Evolutionary conservation across 805 yeast species (phyloP), one percentile per base, ranked within the genome.

Genomic region (Pachysolen tannophilus): DNA sequence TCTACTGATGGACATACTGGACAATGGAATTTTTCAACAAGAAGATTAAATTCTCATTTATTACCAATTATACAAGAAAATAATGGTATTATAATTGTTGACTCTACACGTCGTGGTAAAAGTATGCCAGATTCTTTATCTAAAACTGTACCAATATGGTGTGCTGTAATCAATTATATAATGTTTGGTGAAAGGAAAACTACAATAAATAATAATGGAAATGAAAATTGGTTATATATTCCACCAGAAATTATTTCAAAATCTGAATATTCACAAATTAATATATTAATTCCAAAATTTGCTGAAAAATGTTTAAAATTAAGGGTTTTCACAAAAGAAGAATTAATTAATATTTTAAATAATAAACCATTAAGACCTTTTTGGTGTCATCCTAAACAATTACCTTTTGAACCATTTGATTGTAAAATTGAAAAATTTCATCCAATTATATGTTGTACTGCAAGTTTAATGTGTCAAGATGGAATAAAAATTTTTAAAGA

Each of bases 81-180:
- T 24, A 49, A 58, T 8, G 87, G 87, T 0, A 43, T 73, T 0
- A 58, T 79, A 1, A 61, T 86, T 7, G 80, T 87, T 1, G 96
- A 87, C 54, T 84, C 94, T 10, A 86, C 96, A 0, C 60, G 95
- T 42, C 65, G 87, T 27, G 95, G 95, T 3, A 87, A 86, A 50
- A 57, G 70, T 18, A 75, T 86, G 57, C 95, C 97, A 0, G 97
- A 87, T 54, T 81, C 95, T 0, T 55, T 85, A 6, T 79, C 87
- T 46, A 87, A 87, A 47, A 87, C 95, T 0, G 64, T 87, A 1
- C 96, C 96, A 0, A 82, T 85, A 2, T 87, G 97, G 97, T 82
- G 94, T 55, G 82, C 88, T 0, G 86, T 83, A 4, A 38, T 86
- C 14, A 83, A 82, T 48, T 53, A 55, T 25, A 60, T 80, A 1